Evolutionary conservation across 805 yeast species (phyloP).

Genomic region (Myxozyma geophila): DNA sequence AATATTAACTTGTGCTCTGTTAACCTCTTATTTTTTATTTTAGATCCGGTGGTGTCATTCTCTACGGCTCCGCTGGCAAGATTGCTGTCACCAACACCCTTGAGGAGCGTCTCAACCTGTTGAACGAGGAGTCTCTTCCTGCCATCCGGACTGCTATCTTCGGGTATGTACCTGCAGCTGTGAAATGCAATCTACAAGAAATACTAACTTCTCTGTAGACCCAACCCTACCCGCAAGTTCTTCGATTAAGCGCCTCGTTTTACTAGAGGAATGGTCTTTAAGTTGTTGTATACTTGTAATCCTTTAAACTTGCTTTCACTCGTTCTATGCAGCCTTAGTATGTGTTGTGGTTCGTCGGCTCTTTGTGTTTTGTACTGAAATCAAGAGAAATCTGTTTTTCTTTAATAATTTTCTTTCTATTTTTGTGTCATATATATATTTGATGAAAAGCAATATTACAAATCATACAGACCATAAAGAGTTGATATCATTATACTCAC

Average conservation of each 20-base stretch:
- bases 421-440: slow-evolving; percentile 13
- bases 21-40: neutral
- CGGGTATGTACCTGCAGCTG: slow-evolving; percentile 52
- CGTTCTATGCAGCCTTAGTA: slow-evolving; percentile 5
- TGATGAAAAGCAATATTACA: slow-evolving; percentile 6
- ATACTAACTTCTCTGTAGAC: neutral
- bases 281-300: slow-evolving; percentile 7
- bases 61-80: slow-evolving; percentile 72
- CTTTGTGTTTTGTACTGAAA: slow-evolving; percentile 1
- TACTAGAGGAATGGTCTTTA: neutral
- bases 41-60: slow-evolving; percentile 81
- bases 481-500: neutral
- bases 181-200: neutral
- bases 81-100: slow-evolving; percentile 90
- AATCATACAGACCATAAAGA: neutral
- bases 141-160: slow-evolving; percentile 88
- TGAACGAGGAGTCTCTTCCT: slow-evolving; percentile 86
- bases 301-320: neutral
- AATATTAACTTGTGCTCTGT: neutral
- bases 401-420: slow-evolving; percentile 9
- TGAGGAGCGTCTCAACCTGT: slow-evolving; percentile 86
- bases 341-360: neutral
- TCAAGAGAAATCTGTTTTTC: slow-evolving; percentile 1
- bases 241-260: slow-evolving; percentile 61
- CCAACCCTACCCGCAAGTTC: slow-evolving; percentile 73